Evolutionary conservation across 2,329 filamentous ascomycete species (phyloP).

Genomic region (Arthrobotrys entomopaga): DNA sequence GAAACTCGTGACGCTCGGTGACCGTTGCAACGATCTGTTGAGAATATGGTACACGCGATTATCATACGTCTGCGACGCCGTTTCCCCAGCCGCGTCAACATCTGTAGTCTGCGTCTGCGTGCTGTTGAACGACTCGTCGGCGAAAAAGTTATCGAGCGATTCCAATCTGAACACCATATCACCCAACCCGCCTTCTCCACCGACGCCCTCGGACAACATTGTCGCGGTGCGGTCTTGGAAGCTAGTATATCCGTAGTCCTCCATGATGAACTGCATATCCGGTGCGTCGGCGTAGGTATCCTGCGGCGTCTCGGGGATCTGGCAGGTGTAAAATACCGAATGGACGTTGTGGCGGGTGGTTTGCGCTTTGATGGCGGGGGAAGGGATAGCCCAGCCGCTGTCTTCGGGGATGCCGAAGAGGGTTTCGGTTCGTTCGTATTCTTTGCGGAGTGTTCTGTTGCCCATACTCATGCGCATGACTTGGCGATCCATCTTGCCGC

Average conservation of each 20-base stretch:
- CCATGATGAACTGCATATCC: slow-evolving; percentile 90
- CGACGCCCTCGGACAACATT: slow-evolving; percentile 87
- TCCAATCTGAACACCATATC: slow-evolving; percentile 76
- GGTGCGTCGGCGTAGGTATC: slow-evolving; percentile 71
- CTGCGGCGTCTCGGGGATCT: slow-evolving; percentile 71
- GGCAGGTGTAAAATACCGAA: slow-evolving; percentile 93
- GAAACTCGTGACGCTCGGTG: slow-evolving; percentile 59
- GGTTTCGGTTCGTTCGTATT: slow-evolving; percentile 93
- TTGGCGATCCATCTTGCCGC: slow-evolving; percentile 90
- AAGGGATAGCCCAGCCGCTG: slow-evolving; percentile 93
- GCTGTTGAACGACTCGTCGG: slow-evolving; percentile 63
- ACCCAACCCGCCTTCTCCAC: slow-evolving; percentile 75
- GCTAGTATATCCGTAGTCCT: slow-evolving; percentile 78
- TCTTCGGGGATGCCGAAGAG: slow-evolving; percentile 96
- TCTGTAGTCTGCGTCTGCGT: slow-evolving; percentile 57
- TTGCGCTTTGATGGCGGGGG: slow-evolving; percentile 88
- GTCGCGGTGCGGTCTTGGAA: slow-evolving; percentile 78
- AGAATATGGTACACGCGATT: slow-evolving; percentile 59
- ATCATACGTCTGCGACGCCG: slow-evolving; percentile 59
- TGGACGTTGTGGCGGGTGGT: slow-evolving; percentile 91
- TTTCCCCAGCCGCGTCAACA: slow-evolving; percentile 56
- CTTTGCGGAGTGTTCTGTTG: slow-evolving; percentile 85
- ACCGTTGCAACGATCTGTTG: slow-evolving; percentile 58
- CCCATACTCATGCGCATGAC: slow-evolving; percentile 99
- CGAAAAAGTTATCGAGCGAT: slow-evolving; percentile 69